phyloP scores from a whole-genome alignment of 257 asterid genomes.

The Rhazya stricta region DNA sequence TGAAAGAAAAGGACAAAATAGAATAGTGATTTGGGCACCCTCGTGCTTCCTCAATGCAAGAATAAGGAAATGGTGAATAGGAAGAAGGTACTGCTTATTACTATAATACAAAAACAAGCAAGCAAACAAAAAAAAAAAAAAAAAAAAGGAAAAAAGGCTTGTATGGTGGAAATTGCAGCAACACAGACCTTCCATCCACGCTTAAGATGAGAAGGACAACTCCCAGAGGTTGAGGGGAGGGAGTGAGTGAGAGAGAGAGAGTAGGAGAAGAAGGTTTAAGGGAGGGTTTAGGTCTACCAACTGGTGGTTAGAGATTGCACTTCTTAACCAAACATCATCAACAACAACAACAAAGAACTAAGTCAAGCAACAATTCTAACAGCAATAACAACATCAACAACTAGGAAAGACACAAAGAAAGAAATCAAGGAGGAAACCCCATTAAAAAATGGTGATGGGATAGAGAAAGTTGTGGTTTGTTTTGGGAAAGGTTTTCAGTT shows the following conservation, averaged over 20 bases:
- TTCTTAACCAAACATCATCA: conserved; percentile 80
- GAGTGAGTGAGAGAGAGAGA: conserved; percentile 10
- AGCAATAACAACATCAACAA: conserved; percentile 38
- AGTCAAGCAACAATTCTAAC: conserved; percentile 46
- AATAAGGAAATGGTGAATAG: not conserved
- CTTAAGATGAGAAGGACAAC: conserved; percentile 26
- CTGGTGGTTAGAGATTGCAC: conserved; percentile 97
- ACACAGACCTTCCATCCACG: conserved; percentile 27
- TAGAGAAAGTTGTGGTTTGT: conserved; percentile 27
- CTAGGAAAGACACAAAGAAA: conserved; percentile 20
- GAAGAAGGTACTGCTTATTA: not conserved
- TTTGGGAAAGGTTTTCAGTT: conserved; percentile 23
- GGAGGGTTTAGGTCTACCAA: conserved; percentile 82
- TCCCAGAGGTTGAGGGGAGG: conserved; percentile 14
- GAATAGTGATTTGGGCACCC: not conserved
- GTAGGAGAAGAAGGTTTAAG: conserved; percentile 35
- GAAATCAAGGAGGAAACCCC: conserved; percentile 21
- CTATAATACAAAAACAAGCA: not conserved
- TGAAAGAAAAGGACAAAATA: not conserved
- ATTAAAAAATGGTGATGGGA: conserved; percentile 20
- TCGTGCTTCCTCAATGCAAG: not conserved
- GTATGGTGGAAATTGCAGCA: conserved; percentile 43
- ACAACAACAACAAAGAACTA: conserved; percentile 38
- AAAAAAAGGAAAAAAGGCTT: conserved; percentile 20
- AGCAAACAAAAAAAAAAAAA: not conserved